phyloP scores from a whole-genome alignment of 2,329 filamentous ascomycete species.

The Epichloe gansuensis region DNA sequence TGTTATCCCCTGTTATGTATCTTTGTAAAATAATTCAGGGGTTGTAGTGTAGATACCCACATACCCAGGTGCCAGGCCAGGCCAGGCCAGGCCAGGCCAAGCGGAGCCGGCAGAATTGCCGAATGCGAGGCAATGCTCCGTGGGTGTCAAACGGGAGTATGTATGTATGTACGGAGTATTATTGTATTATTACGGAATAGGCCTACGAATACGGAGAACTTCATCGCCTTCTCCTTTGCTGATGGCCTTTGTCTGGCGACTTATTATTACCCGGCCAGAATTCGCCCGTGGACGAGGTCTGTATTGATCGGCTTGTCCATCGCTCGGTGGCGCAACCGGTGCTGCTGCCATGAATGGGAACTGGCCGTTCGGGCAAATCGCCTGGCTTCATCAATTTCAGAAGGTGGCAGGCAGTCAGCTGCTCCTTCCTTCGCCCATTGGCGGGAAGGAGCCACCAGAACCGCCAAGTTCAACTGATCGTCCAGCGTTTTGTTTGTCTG shows the following conservation, averaged over 20 bases:
- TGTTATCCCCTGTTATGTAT: too few species aligned
- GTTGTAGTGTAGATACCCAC: too few species aligned
- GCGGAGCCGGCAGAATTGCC: background rate
- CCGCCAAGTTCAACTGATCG: background rate
- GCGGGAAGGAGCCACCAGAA: background rate
- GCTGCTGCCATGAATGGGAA: too few species aligned
- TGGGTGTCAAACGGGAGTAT: background rate
- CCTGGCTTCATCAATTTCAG: too few species aligned
- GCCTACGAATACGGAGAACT: background rate
- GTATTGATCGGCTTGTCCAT: background rate
- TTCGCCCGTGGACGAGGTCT: background rate
- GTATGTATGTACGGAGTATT: too few species aligned
- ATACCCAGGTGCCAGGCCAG: background rate
- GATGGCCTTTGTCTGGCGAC: background rate
- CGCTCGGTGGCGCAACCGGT: background rate
- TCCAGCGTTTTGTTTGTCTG: background rate
- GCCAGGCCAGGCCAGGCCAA: background rate
- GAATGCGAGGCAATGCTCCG: background rate
- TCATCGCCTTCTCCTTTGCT: background rate
- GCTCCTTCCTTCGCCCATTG: background rate
- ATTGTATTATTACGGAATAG: background rate
- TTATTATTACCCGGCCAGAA: background rate
- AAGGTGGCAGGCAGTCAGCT: background rate
- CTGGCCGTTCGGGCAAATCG: background rate
- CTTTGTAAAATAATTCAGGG: too few species aligned